Percentiles rank a stretch among this genome's conserved stretches.
phyloP scores from a whole-genome alignment of 1,284 basidiomycete genomes.

The Neotropicomus parvogracilis region DNA sequence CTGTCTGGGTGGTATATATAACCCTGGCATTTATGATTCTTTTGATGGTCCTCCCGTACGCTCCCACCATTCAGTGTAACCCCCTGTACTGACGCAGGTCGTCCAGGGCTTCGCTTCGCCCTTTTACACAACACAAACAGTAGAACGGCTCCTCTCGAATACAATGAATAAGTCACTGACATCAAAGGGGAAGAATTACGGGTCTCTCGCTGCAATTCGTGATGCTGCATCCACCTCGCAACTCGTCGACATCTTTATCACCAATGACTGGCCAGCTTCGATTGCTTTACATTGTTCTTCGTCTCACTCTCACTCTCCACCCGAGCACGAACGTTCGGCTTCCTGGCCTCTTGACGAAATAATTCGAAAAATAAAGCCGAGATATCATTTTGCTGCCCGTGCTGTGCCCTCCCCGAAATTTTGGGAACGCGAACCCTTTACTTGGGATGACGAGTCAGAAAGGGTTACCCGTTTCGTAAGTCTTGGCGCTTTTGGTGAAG shows the following conservation, averaged over 20 bases:
- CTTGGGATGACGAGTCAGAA: constrained; percentile 72
- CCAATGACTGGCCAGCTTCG: constrained; percentile 73
- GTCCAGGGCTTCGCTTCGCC: constrained; percentile 66
- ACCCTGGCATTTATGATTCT: constrained; percentile 55
- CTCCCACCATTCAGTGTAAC: constrained; percentile 10
- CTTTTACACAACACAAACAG: constrained; percentile 65
- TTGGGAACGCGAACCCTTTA: constrained; percentile 90
- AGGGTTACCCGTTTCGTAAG: constrained; percentile 77
- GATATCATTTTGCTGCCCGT: constrained; percentile 75
- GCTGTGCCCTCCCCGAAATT: constrained; percentile 61
- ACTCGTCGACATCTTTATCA: constrained; percentile 79
- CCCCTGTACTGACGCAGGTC: neutral
- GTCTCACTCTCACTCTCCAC: constrained; percentile 46
- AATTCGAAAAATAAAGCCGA: constrained; percentile 61
- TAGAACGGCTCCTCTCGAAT: constrained; percentile 70
- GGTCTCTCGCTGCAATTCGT: constrained; percentile 66
- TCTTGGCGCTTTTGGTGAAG: constrained; percentile 79
- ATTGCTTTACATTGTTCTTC: constrained; percentile 63
- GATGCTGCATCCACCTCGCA: constrained; percentile 57
- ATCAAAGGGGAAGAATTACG: constrained; percentile 42
- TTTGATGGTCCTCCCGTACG: constrained; percentile 60
- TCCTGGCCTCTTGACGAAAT: constrained; percentile 67
- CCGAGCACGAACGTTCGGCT: constrained; percentile 41
- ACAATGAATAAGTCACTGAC: constrained; percentile 49
- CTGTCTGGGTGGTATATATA: constrained; percentile 77